These are phyloP conservation scores for Claviceps pusilla DNA, from an alignment of 2,329 filamentous ascomycete genomes.

Conservation along the genomic window DNA sequence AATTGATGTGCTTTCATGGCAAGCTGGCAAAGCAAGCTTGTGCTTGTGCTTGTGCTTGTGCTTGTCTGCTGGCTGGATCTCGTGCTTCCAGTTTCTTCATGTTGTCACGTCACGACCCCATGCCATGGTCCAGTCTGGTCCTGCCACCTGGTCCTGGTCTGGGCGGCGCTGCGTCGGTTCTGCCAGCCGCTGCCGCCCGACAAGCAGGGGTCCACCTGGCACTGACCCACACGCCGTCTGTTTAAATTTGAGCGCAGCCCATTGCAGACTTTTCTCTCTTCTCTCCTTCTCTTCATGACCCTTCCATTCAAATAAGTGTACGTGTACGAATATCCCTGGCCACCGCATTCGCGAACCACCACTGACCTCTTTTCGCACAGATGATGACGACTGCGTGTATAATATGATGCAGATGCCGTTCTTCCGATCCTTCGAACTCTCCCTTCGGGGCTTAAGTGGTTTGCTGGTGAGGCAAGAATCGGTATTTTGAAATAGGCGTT, in stretches of 20 bases:
- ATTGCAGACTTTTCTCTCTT: conserved; percentile 23
- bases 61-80: too few species aligned
- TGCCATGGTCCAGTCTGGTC: too few species aligned
- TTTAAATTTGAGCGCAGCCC: conserved; percentile 23
- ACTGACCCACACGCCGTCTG: conserved; percentile 4
- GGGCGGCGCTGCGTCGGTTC: not conserved
- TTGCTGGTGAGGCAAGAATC: conserved; percentile 44
- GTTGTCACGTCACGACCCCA: not conserved
- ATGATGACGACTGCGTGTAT: conserved; percentile 99
- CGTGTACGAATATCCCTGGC: conserved; percentile 27
- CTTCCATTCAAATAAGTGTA: conserved; percentile 99
- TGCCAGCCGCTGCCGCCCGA: conserved; percentile 4
- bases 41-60: not conserved
- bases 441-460: conserved; percentile 83
- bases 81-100: not conserved
- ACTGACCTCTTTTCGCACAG: conserved; percentile 31
- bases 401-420: conserved; percentile 64
- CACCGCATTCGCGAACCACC: conserved; percentile 11
- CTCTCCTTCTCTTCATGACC: conserved; percentile 58
- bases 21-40: not conserved
- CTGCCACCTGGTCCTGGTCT: too few species aligned
- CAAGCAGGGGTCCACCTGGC: not conserved
- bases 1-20: not conserved
- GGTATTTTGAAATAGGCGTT: conserved; percentile 94
- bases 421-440: conserved; percentile 61